Percentiles rank a stretch among this genome's conserved stretches.
These are phyloP conservation scores for Cladophialophora chaetospira DNA, from an alignment of 2,329 filamentous ascomycete species.

Conservation along the genomic window DNA sequence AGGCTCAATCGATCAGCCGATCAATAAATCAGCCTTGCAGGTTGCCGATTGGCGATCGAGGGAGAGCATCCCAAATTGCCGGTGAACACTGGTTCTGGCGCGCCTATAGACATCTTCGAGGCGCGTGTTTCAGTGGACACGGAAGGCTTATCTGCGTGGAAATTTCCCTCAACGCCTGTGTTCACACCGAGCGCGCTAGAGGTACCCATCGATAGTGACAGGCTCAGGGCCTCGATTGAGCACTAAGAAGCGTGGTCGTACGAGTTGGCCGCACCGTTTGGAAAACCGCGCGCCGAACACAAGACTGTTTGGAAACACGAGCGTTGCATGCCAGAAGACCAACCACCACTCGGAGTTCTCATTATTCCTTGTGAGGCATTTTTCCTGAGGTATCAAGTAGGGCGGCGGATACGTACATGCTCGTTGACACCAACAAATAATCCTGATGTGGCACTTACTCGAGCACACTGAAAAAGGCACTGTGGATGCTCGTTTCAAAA, in stretches of 20 bases:
- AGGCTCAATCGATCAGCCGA: constrained; percentile 19
- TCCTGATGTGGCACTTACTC: not conserved
- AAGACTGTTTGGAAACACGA: constrained; percentile 1
- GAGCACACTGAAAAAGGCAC: constrained; percentile 2
- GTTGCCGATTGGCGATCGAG: not conserved
- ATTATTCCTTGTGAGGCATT: constrained; percentile 8
- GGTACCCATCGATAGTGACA: constrained; percentile 8
- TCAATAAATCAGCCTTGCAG: not conserved
- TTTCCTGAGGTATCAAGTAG: constrained; percentile 10
- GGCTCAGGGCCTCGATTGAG: not conserved
- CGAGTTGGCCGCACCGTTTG: not conserved
- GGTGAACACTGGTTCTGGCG: not conserved
- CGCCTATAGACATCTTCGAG: constrained; percentile 5
- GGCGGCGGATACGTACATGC: not conserved
- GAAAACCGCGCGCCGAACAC: not conserved
- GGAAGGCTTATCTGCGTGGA: constrained; percentile 6
- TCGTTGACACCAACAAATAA: not conserved
- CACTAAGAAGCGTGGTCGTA: not conserved
- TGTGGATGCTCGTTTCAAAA: constrained; percentile 4
- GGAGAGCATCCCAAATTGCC: not conserved
- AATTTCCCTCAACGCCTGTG: constrained; percentile 13
- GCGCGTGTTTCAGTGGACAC: constrained; percentile 13
- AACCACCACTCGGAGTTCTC: not conserved
- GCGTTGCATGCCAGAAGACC: too few species aligned
- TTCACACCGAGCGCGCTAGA: constrained; percentile 5